phyloP scores from a whole-genome alignment of 352 stramenopile genomes.

The Phytophthora hybrid region DNA sequence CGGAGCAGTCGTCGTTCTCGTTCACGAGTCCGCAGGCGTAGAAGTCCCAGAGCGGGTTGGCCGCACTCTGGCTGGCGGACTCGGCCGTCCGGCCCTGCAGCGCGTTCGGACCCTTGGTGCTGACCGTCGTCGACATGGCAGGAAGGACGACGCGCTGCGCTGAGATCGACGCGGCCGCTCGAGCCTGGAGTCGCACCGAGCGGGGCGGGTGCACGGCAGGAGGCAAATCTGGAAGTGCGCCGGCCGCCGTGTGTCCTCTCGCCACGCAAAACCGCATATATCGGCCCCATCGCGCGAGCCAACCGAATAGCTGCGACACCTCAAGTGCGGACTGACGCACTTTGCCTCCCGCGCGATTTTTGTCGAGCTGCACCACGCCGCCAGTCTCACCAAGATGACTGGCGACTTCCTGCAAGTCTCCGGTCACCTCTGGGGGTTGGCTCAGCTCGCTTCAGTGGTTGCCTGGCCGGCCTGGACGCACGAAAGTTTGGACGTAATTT shows the following conservation, averaged over 20 bases:
- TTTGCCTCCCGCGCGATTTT: neutral
- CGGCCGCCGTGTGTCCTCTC: constrained; percentile 17
- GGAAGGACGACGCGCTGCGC: neutral
- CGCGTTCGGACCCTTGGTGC: constrained; percentile 25
- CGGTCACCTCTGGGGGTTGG: neutral
- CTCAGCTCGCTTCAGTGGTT: constrained; percentile 9
- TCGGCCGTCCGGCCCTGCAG: constrained; percentile 25
- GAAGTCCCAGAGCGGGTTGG: constrained; percentile 61
- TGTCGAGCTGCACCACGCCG: neutral
- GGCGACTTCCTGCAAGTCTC: neutral
- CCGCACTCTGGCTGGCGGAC: constrained; percentile 13
- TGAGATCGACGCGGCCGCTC: constrained; percentile 35
- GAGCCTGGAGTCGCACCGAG: constrained; percentile 1
- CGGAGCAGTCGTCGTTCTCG: constrained; percentile 49
- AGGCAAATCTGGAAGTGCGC: constrained; percentile 35
- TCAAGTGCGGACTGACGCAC: neutral
- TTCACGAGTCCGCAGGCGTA: constrained; percentile 68
- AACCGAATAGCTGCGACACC: neutral
- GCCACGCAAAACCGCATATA: constrained; percentile 16
- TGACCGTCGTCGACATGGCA: constrained; percentile 36
- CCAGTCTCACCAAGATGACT: neutral
- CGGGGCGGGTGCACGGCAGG: constrained; percentile 1
- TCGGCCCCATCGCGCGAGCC: constrained; percentile 8
- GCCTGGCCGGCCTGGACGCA: neutral
- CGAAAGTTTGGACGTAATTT: constrained; percentile 20